phyloP scores from a whole-genome alignment of 371 early-diverging fungal species.

The Rhizopus microsporus region DNA sequence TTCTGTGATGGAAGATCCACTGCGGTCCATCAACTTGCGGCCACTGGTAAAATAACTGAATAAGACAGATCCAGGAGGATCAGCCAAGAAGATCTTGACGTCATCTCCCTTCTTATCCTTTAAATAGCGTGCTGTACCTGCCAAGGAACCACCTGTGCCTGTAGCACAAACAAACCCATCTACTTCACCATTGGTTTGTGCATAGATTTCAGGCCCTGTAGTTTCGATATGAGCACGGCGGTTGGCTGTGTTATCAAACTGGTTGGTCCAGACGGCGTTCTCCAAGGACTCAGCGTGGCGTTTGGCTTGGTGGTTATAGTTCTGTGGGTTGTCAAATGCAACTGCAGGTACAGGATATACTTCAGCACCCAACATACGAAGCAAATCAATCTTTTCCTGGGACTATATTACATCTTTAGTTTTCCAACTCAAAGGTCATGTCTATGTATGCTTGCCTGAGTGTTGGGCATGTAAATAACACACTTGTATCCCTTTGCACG shows the following conservation, averaged over 20 bases:
- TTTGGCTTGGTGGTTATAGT: conserved; percentile 94
- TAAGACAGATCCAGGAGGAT: conserved; percentile 93
- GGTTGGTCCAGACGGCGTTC: conserved; percentile 96
- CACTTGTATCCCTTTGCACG: conserved; percentile 94
- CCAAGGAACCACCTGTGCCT: conserved; percentile 93
- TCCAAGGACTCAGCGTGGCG: conserved; percentile 77
- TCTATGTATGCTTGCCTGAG: conserved; percentile 60
- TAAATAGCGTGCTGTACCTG: conserved; percentile 81
- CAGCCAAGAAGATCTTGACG: conserved; percentile 83
- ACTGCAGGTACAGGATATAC: conserved; percentile 90
- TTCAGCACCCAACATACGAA: conserved; percentile 91
- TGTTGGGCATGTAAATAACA: conserved; percentile 97
- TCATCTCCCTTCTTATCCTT: conserved; percentile 69
- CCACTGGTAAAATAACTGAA: conserved; percentile 77
- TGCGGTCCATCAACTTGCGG: conserved; percentile 67
- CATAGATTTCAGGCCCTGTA: conserved; percentile 93
- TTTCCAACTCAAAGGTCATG: not conserved
- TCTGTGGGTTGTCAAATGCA: conserved; percentile 87
- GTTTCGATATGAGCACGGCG: conserved; percentile 92
- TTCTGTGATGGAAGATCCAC: conserved; percentile 83
- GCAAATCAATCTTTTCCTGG: conserved; percentile 91
- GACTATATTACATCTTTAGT: conserved; percentile 38
- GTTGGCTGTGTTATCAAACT: conserved; percentile 86
- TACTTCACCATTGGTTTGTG: conserved; percentile 77
- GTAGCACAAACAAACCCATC: conserved; percentile 92